Evolutionary conservation across 23 red algal species (phyloP).

Genomic region (Pyropia haitanensis): DNA sequence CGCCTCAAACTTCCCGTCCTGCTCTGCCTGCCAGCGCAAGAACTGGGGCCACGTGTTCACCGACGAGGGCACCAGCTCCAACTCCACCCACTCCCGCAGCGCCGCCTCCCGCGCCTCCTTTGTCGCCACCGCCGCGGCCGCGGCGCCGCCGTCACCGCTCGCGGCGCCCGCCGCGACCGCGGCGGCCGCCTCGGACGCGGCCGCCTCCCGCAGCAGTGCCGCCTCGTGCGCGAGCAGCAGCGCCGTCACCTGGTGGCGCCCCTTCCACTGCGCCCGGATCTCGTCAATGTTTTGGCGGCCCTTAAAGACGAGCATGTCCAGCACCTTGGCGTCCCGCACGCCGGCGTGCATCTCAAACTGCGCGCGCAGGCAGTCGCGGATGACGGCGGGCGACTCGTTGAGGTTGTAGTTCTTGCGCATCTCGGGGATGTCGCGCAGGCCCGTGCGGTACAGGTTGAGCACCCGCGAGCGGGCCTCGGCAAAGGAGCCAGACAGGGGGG

Average conservation of each 20-base stretch:
- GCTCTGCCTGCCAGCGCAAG: constrained; percentile 53
- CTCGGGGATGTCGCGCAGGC: constrained; percentile 45
- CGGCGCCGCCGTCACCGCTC: neutral
- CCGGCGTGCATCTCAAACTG: constrained; percentile 52
- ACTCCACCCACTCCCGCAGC: constrained; percentile 26
- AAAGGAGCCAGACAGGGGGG: constrained; percentile 42
- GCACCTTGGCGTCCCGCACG: constrained; percentile 56
- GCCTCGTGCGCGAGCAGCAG: constrained; percentile 47
- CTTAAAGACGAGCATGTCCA: constrained; percentile 94
- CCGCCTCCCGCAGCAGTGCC: constrained; percentile 28
- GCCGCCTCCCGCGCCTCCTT: constrained; percentile 4
- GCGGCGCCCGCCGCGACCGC: neutral
- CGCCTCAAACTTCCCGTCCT: constrained; percentile 56
- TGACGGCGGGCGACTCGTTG: constrained; percentile 34
- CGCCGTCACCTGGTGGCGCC: constrained; percentile 69
- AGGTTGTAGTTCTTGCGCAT: constrained; percentile 79
- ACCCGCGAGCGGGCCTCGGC: constrained; percentile 47
- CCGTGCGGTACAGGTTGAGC: constrained; percentile 41
- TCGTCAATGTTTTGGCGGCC: constrained; percentile 76
- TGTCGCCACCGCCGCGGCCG: neutral
- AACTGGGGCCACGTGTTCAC: constrained; percentile 55
- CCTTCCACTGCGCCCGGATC: constrained; percentile 87
- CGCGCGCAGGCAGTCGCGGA: constrained; percentile 39
- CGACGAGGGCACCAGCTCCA: constrained; percentile 35
- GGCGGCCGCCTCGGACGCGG: constrained; percentile 1